Conservation (phyloP, 176 grass and related monocot species). For the Musa itinerans region DNA sequence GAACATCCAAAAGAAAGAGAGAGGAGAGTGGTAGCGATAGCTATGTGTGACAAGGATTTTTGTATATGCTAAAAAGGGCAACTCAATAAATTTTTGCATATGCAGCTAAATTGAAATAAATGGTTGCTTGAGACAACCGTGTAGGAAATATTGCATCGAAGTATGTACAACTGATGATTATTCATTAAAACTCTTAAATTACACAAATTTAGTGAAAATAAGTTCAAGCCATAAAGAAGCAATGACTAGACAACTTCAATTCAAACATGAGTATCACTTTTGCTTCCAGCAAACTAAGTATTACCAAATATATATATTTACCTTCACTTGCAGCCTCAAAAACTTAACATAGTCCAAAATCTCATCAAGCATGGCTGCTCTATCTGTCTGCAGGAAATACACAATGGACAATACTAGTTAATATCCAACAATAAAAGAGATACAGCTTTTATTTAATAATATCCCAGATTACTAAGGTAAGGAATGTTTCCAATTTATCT, state of each 20-base stretch:
- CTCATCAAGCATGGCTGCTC: slow-evolving; percentile 98
- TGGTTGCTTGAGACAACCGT: too few relatives aligned
- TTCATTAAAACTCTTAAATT: not conserved
- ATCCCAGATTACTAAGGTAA: too few relatives aligned
- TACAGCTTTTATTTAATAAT: slow-evolving; percentile 32
- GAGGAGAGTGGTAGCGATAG: too few relatives aligned
- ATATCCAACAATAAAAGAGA: not conserved
- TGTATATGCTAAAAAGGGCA: too few relatives aligned
- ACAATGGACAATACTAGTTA: not conserved
- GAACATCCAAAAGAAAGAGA: too few relatives aligned
- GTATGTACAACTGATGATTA: not conserved
- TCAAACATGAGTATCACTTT: not conserved
- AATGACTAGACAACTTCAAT: slow-evolving; percentile 12
- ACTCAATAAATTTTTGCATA: too few relatives aligned
- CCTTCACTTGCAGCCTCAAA: slow-evolving; percentile 99
- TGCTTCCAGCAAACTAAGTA: not conserved
- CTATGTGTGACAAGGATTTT: too few relatives aligned
- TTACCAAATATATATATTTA: slow-evolving; percentile 5
- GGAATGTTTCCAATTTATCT: too few relatives aligned
- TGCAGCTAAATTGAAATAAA: too few relatives aligned
- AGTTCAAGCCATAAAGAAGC: slow-evolving; percentile 3
- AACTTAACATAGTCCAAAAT: slow-evolving; percentile 97
- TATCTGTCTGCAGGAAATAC: slow-evolving; percentile 69
- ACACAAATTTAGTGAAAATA: not conserved
- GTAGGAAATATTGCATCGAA: too few relatives aligned